Base-by-base conservation (phyloP, 2,329 filamentous ascomycete species). In the Ascochyta pisi region DNA sequence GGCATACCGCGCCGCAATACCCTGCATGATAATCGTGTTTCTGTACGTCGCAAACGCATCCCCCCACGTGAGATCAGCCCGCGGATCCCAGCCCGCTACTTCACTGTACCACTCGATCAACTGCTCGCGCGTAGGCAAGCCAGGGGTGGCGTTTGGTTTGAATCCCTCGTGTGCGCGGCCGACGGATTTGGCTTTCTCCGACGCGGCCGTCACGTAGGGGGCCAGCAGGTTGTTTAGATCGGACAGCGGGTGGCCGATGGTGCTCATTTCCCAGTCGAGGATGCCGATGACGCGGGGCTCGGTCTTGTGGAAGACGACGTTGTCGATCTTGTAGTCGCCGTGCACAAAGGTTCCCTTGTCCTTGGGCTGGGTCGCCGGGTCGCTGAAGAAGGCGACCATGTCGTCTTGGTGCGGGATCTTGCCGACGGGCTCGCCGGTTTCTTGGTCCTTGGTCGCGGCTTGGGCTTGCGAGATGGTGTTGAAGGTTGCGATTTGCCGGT, bases 251-350 rank as follows among this genome's bases (percentile, higher is more conserved):
- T 99, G 94, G n/a, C 95, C 95, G 50, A 97, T 88, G 0, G 95
- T 98, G 33, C 92, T 92, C 92, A 99, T 96, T 80, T 98, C 95
- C 73, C 76, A 89, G 84, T 99, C 95, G 6, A 98, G 79, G 50
- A 98, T 92, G 4, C 94, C 95, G 76, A 98, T 93, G 12, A 98
- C 93, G 49, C 88, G 82, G 6, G 93, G 87, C 74, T 94, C 89
- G 0, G 90, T 93, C 78, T 90, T 90, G 79, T 97, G 91, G 75
- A 96, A 99, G 44, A 81, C 79, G 26, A 82, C 70, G 53, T 82
- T 83, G 62, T 82, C 81, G 50, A 82, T 96, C 81, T 98, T 99
- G 81, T 94, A 99, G 76, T 99, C 95, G 33, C 95, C 95, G 71
- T 98, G 95, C 27, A 98, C 88, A 60, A 97, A 84, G 4, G 88